Evolutionary conservation across 2,329 filamentous ascomycete genomes (phyloP).

Genomic region (Venturia nashicola): DNA sequence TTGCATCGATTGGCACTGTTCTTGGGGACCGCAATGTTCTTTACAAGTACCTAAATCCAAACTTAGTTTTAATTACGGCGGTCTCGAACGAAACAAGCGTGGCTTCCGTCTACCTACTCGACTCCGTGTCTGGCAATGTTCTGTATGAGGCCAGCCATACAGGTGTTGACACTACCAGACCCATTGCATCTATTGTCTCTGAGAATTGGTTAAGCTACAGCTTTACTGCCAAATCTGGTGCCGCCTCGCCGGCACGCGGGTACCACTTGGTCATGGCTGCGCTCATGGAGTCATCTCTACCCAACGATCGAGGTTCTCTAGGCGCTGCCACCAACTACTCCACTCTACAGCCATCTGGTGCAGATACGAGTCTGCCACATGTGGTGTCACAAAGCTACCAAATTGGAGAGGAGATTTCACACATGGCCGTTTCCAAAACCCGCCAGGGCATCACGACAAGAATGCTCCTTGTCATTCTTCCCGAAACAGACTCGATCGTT

Average conservation of each 20-base stretch:
- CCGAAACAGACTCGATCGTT: constrained; percentile 60
- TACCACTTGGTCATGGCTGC: constrained; percentile 80
- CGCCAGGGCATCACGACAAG: constrained; percentile 82
- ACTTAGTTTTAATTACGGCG: constrained; percentile 65
- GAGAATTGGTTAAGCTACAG: constrained; percentile 96
- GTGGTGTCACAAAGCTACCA: constrained; percentile 72
- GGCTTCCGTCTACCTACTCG: constrained; percentile 67
- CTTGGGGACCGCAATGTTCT: constrained; percentile 84
- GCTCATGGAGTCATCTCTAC: constrained; percentile 72
- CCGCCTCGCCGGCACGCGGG: constrained; percentile 54
- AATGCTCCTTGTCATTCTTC: constrained; percentile 67
- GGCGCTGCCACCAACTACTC: constrained; percentile 62
- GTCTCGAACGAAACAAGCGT: constrained; percentile 45
- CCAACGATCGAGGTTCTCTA: constrained; percentile 76
- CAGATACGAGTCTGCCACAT: constrained; percentile 51
- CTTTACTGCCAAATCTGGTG: constrained; percentile 42
- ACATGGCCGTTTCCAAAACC: constrained; percentile 76
- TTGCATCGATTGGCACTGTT: constrained; percentile 90
- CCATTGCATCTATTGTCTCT: constrained; percentile 65
- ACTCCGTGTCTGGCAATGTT: constrained; percentile 73
- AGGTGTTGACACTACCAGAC: constrained; percentile 61
- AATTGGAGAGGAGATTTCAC: constrained; percentile 64
- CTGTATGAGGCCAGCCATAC: constrained; percentile 59
- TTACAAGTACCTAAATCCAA: constrained; percentile 94
- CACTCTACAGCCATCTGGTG: constrained; percentile 53